Evolutionary conservation across 2,329 filamentous ascomycete species (phyloP), one percentile per base, ranked within the genome.

Genomic region (Colletotrichum sp.): DNA sequence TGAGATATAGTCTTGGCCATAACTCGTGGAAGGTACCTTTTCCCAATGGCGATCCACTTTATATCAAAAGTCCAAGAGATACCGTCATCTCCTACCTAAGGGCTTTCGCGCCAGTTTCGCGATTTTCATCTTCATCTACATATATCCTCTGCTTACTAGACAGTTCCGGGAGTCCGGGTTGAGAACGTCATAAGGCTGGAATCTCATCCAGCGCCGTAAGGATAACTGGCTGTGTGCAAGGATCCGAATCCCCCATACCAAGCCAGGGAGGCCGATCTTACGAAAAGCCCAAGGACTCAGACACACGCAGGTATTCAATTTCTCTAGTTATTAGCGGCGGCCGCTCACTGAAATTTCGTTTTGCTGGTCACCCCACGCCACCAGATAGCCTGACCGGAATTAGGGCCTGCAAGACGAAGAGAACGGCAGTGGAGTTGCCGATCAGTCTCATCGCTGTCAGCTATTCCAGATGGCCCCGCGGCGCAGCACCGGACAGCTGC

Each of bases 1-100:
- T n/a, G 0, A n/a, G 38, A 43, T n/a, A 5, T 21, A 0, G 10
- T 48, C n/a, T 48, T n/a, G 10, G 14, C 43, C 43, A 0, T 21
- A 4, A n/a, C 43, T 48, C 18, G 18, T 13, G n/a, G 43, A 48
- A 21, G 18, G 9, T 48, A 48, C 34, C 34, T 36, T 36, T 8
- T 48, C 43, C 43, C 0, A 12, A 48, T 38, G 36, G 36, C 14
- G 36, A 38, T 38, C 36, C 36, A 38, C 36, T 0, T 43, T 43
- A 2, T 1, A n/a, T 43, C 38, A n/a, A 21, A 43, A 43, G 18
- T 43, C 38, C 8, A 43, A n/a, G 38, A 12, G 38, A 48, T 7
- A 21, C n/a, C n/a, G 5, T 21, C 10, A 48, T 48, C 43, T 48
- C 9, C 43, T 48, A 12, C 10, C 18, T 0, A 21, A n/a, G 10